A percentile compares a stretch with the other conserved stretches of the same genome.
phyloP scores from a whole-genome alignment of 345 rosid species.

The Gossypium herbaceum region DNA sequence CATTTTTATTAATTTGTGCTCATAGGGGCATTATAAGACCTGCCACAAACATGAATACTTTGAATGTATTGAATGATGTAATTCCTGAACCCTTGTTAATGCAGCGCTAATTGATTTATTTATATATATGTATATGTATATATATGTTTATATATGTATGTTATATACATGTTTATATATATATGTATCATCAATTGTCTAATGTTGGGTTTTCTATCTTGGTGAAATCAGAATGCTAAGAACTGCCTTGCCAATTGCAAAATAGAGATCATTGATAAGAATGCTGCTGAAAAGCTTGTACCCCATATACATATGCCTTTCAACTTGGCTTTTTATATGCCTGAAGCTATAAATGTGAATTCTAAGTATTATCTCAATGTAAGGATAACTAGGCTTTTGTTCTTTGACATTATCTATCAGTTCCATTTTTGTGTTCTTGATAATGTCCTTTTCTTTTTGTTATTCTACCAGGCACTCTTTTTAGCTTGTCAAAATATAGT shows the following conservation, averaged over 20 bases:
- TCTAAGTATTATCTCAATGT: conserved; percentile 76
- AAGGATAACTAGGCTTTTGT: background rate
- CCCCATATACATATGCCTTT: conserved; percentile 60
- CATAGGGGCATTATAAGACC: conserved; percentile 91
- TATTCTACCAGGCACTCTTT: conserved; percentile 65
- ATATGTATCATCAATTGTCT: conserved; percentile 2
- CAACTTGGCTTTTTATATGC: conserved; percentile 69
- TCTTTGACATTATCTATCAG: background rate
- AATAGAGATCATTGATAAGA: conserved; percentile 54
- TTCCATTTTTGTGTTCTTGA: background rate
- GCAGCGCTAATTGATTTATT: conserved; percentile 8
- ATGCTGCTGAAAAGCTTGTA: conserved; percentile 53
- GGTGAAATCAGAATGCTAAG: conserved; percentile 73
- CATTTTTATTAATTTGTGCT: background rate
- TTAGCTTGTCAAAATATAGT: conserved; percentile 65
- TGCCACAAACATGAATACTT: conserved; percentile 61
- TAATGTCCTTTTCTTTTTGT: conserved; percentile 10
- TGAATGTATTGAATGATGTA: conserved; percentile 57
- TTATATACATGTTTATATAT: too few species aligned
- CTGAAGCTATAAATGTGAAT: conserved; percentile 75
- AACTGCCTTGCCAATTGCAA: conserved; percentile 67
- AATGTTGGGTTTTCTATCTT: conserved; percentile 14
- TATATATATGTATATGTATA: background rate
- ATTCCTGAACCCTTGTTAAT: conserved; percentile 23
- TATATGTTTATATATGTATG: background rate